Percentiles rank a stretch among this genome's conserved stretches.
phyloP scores from a whole-genome alignment of 2,329 filamentous ascomycete species.

The Fusarium sublunatum region DNA sequence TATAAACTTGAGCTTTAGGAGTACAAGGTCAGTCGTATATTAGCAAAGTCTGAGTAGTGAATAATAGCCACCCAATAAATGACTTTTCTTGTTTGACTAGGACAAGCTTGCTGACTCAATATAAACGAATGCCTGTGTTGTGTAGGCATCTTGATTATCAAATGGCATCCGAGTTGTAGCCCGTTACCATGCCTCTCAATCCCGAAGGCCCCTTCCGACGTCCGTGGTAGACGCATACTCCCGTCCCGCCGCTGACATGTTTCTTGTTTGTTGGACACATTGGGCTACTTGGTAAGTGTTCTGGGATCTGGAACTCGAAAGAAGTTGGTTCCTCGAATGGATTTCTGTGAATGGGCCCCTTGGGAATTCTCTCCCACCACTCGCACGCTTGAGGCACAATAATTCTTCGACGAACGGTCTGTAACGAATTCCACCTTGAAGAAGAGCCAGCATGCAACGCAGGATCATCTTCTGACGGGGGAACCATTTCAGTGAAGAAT shows the following conservation, averaged over 20 bases:
- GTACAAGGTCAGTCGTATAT: background rate
- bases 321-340: conserved; percentile 23
- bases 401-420: conserved; percentile 39
- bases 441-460: conserved; percentile 4
- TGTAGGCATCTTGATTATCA: background rate
- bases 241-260: conserved; percentile 58
- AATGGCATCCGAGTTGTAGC: background rate
- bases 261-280: conserved; percentile 63
- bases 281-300: conserved; percentile 63
- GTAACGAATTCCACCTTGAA: conserved; percentile 24
- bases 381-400: conserved; percentile 46
- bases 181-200: background rate
- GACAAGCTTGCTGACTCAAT: background rate
- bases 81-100: background rate
- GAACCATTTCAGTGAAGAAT: conserved; percentile 58
- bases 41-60: background rate
- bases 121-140: background rate
- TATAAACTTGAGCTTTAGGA: conserved; percentile 1
- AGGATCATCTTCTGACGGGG: conserved; percentile 38
- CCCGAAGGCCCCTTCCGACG: conserved; percentile 44
- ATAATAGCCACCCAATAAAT: background rate
- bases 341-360: conserved; percentile 36
- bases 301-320: conserved; percentile 63
- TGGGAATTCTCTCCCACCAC: conserved; percentile 53
- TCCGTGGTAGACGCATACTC: conserved; percentile 64